These are phyloP conservation scores for Cryptococcus hybrid DNA, from an alignment of 1,284 basidiomycete genomes.

Conservation along the genomic window DNA sequence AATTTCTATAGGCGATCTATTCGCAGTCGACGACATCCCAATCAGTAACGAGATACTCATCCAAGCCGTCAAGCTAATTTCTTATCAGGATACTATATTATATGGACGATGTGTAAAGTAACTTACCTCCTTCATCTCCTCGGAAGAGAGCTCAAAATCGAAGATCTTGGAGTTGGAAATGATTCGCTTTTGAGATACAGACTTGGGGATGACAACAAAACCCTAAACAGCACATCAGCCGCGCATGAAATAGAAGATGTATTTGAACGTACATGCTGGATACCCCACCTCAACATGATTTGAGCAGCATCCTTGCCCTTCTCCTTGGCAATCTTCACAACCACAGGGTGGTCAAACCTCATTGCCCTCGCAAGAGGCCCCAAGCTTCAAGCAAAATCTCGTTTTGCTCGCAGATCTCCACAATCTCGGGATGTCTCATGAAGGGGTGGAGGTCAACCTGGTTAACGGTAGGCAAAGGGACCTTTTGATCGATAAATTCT, in stretches of 20 bases:
- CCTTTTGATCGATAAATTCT: constrained; percentile 48
- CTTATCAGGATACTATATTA: neutral
- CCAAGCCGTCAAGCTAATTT: constrained; percentile 39
- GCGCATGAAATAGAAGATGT: neutral
- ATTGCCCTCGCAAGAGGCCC: constrained; percentile 52
- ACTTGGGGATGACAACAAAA: constrained; percentile 54
- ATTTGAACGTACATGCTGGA: constrained; percentile 50
- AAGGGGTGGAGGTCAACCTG: constrained; percentile 52
- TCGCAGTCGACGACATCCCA: constrained; percentile 47
- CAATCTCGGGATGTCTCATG: constrained; percentile 51
- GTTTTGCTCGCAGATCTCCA: constrained; percentile 51
- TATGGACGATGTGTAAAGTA: neutral
- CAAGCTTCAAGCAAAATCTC: constrained; percentile 54
- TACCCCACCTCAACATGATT: constrained; percentile 55
- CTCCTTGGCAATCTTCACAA: constrained; percentile 45
- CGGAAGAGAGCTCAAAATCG: constrained; percentile 51
- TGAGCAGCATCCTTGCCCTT: constrained; percentile 50
- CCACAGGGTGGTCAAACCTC: constrained; percentile 49
- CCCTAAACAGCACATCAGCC: constrained; percentile 30
- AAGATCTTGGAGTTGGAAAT: constrained; percentile 53
- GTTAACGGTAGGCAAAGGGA: constrained; percentile 48
- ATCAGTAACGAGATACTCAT: constrained; percentile 52
- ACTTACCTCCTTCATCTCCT: constrained; percentile 52
- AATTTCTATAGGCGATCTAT: neutral
- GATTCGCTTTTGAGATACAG: constrained; percentile 53